These are phyloP conservation scores for Apiotrichum sp. DNA, from an alignment of 1,284 basidiomycete species.

Conservation along the genomic window DNA sequence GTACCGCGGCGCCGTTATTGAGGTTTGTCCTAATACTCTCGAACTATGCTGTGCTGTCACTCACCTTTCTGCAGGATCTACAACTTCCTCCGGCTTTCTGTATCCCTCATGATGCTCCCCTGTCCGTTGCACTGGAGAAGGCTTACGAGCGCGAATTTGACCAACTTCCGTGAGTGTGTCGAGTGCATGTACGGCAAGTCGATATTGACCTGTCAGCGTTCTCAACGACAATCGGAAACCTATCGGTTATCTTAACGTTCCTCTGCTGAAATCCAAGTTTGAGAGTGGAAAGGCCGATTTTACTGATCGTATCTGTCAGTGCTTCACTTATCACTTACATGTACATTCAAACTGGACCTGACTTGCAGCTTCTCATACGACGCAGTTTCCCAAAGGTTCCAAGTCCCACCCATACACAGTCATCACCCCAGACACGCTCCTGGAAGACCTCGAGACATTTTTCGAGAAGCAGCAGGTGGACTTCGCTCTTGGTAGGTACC, in stretches of 20 bases:
- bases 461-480: constrained; percentile 55
- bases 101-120: constrained; percentile 62
- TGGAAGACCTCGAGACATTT: constrained; percentile 70
- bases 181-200: neutral
- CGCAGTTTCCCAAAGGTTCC: constrained; percentile 62
- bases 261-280: constrained; percentile 66
- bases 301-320: constrained; percentile 49
- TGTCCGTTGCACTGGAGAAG: constrained; percentile 68
- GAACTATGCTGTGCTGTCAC: too few relatives aligned
- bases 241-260: constrained; percentile 73
- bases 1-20: constrained; percentile 74
- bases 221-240: constrained; percentile 65
- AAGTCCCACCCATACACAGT: constrained; percentile 60
- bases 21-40: constrained; percentile 23
- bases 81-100: constrained; percentile 84
- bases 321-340: constrained; percentile 21
- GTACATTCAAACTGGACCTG: too few relatives aligned
- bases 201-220: constrained; percentile 53
- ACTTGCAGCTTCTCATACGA: constrained; percentile 59
- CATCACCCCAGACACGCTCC: constrained; percentile 70
- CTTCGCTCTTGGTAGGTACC: constrained; percentile 64
- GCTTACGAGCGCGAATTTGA: constrained; percentile 88
- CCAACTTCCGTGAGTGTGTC: constrained; percentile 65
- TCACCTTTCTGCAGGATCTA: constrained; percentile 56
- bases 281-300: constrained; percentile 64